Evolutionary conservation across 805 yeast species (phyloP).

Genomic region (Zygosaccharomyces pseudorouxii): DNA sequence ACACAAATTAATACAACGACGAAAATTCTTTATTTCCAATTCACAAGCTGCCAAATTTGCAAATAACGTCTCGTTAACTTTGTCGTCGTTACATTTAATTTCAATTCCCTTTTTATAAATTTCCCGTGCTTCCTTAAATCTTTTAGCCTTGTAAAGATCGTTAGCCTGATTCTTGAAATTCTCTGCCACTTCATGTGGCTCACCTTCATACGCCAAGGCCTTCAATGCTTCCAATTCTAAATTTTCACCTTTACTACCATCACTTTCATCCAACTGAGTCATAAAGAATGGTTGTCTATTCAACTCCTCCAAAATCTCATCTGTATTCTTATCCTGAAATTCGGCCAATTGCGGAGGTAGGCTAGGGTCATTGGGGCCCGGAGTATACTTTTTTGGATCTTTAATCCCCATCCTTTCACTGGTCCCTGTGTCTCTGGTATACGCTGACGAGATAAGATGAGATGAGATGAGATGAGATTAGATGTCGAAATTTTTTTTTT

Average conservation of each 20-base stretch:
- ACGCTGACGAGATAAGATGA: background rate
- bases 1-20: slow-evolving; percentile 84
- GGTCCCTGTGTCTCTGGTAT: background rate
- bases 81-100: slow-evolving; percentile 54
- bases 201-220: slow-evolving; percentile 92
- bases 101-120: slow-evolving; percentile 78
- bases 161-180: slow-evolving; percentile 93
- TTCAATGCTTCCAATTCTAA: slow-evolving; percentile 78
- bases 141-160: slow-evolving; percentile 68
- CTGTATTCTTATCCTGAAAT: slow-evolving; percentile 55
- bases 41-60: slow-evolving; percentile 91
- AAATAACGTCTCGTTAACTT: slow-evolving; percentile 57
- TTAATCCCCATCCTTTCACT: slow-evolving; percentile 13
- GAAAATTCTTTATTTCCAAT: slow-evolving; percentile 74
- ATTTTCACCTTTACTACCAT: slow-evolving; percentile 73
- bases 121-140: slow-evolving; percentile 70
- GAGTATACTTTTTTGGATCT: slow-evolving; percentile 40
- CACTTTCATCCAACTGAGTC: slow-evolving; percentile 76
- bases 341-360: slow-evolving; percentile 81
- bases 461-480: background rate
- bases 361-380: slow-evolving; percentile 58
- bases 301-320: slow-evolving; percentile 71
- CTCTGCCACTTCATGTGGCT: slow-evolving; percentile 84
- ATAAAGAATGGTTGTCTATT: slow-evolving; percentile 89
- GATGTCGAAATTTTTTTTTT: background rate